A percentile compares a stretch with the other conserved stretches of the same genome.
Conservation (phyloP, 2,329 filamentous ascomycete genomes). For the Pyrenochaeta sp. region DNA sequence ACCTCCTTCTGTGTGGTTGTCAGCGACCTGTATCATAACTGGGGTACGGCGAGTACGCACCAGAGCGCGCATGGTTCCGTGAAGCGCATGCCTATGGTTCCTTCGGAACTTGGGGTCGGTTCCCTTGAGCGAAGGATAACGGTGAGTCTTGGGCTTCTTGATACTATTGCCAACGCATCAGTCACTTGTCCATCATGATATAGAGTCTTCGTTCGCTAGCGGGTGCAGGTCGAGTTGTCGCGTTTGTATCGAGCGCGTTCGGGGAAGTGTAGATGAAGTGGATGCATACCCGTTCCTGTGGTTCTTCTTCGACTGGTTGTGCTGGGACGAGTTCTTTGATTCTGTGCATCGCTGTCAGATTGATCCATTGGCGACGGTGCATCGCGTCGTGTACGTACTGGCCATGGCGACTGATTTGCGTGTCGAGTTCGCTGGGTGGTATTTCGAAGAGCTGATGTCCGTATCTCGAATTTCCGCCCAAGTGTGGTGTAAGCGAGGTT, state of each 20-base stretch:
- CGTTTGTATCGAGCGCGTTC: slow-evolving; percentile 17
- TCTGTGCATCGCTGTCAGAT: slow-evolving; percentile 62
- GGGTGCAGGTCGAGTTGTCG: background rate
- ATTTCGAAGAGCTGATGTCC: slow-evolving; percentile 32
- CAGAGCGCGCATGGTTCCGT: slow-evolving; percentile 97
- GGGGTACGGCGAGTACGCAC: slow-evolving; percentile 64
- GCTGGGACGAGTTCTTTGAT: slow-evolving; percentile 99
- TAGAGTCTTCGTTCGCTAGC: background rate
- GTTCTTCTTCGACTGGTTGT: slow-evolving; percentile 98
- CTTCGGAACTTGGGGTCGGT: slow-evolving; percentile 99
- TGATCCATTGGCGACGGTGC: background rate
- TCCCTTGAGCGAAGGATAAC: slow-evolving; percentile 98
- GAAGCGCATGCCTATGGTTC: slow-evolving; percentile 99
- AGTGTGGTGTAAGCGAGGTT: slow-evolving; percentile 25
- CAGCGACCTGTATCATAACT: slow-evolving; percentile 21
- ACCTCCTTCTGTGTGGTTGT: slow-evolving; percentile 81
- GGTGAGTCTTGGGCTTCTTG: slow-evolving; percentile 99
- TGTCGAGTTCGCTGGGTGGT: slow-evolving; percentile 41
- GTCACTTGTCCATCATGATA: too few species aligned
- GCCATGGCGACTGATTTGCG: slow-evolving; percentile 67
- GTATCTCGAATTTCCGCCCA: slow-evolving; percentile 13
- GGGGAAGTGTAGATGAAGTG: slow-evolving; percentile 10
- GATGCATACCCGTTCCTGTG: slow-evolving; percentile 94
- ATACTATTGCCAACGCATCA: slow-evolving; percentile 68
- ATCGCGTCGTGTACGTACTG: slow-evolving; percentile 62